Evolutionary conservation across 2,329 filamentous ascomycete species (phyloP), one percentile per base, ranked within the genome.

Genomic region (Monosporascus cannonballus): DNA sequence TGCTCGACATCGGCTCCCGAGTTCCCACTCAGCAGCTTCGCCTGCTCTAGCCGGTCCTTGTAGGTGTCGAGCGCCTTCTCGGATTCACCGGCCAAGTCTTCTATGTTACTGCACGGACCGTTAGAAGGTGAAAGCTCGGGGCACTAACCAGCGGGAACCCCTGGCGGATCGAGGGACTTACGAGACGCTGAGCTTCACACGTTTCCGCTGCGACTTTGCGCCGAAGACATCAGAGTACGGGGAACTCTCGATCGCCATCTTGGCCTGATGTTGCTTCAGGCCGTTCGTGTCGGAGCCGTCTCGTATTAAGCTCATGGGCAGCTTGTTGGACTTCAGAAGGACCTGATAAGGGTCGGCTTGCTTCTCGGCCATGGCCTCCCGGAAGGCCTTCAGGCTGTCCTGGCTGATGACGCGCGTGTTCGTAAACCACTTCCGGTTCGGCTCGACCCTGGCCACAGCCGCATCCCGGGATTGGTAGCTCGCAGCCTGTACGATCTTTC

Each of bases 351-450:
- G 94, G 66, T 99, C 91, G 18, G 86, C 85, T 50, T 89, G 86
- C 71, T 92, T 89, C 71, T 96, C 91, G 42, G 89, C 89, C 73
- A 99, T 93, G 25, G 94, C 94, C 55, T 92, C 87, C 56, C 94
- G 85, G 74, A 99, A 99, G 2, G 89, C 85, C 45, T 82, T 83
- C 57, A 97, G 78, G 3, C 90, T 89, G 68, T 96, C 90, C 69
- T 96, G 93, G 1, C 88, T 90, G 65, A 96, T 96, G 49, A 84
- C 81, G 60, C 94, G 79, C 36, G 93, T 96, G 71, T 96, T 96
- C 64, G 87, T 90, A 74, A 99, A 99, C 94, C 94, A 99, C 74
- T 95, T 95, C 65, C 94, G 82, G 74, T 97, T 95, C 48, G 94
- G 94, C 76, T 97, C 93, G 66, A 97, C 89, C 60, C 92, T 83